Percentiles rank a stretch among this genome's conserved stretches.
Conservation (phyloP, 345 rosid genomes). For the Turritis glabra region DNA sequence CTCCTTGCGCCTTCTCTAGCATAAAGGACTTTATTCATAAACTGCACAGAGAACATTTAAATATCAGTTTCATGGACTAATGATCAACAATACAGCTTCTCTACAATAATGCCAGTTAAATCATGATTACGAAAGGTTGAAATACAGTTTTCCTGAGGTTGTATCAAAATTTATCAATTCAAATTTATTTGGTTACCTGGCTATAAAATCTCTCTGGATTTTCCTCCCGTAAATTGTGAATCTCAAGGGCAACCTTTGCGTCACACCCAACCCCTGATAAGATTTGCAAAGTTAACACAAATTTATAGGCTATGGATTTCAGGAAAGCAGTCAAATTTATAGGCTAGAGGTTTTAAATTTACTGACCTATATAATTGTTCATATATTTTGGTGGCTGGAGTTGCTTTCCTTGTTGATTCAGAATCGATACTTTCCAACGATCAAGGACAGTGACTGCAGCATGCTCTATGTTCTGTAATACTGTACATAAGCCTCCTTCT, state of each 20-base stretch:
- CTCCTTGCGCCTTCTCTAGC: constrained; percentile 92
- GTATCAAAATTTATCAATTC: neutral
- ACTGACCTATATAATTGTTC: constrained; percentile 87
- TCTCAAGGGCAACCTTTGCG: constrained; percentile 90
- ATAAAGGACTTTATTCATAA: constrained; percentile 90
- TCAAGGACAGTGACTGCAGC: constrained; percentile 93
- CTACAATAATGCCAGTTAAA: neutral
- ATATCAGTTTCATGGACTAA: constrained; percentile 10
- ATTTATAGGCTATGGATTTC: neutral
- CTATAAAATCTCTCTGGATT: constrained; percentile 82
- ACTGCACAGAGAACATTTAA: constrained; percentile 49
- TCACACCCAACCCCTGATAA: constrained; percentile 82
- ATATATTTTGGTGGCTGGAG: constrained; percentile 69
- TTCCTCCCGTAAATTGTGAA: constrained; percentile 81
- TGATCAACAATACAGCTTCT: neutral
- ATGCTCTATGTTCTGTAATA: constrained; percentile 69
- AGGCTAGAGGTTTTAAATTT: constrained; percentile 11
- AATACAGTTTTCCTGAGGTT: neutral
- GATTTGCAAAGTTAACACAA: neutral
- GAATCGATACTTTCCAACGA: constrained; percentile 74
- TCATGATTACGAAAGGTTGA: neutral
- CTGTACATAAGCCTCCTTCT: constrained; percentile 79
- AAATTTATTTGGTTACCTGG: constrained; percentile 51
- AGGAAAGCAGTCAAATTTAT: neutral
- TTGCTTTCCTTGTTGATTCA: constrained; percentile 65